phyloP scores from a whole-genome alignment of 371 early-diverging fungal species.

The Gilbertella persicaria region DNA sequence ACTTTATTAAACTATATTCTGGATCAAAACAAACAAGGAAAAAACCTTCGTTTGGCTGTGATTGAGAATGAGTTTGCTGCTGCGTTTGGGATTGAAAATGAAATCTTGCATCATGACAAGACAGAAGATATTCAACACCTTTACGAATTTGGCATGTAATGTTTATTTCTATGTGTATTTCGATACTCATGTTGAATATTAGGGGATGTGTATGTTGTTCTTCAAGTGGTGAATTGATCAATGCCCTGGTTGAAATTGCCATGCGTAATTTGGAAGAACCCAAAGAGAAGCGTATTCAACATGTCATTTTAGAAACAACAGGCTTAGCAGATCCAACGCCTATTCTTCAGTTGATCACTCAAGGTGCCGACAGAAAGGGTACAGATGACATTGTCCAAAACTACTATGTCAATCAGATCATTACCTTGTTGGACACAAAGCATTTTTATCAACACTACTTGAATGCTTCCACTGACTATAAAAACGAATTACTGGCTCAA shows the following conservation, averaged over 20 bases:
- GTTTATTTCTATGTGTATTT: not conserved
- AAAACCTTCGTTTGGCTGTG: slow-evolving; percentile 18
- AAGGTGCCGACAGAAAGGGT: slow-evolving; percentile 25
- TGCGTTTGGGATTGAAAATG: slow-evolving; percentile 46
- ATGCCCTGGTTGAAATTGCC: slow-evolving; percentile 32
- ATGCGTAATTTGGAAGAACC: slow-evolving; percentile 21
- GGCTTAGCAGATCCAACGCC: slow-evolving; percentile 42
- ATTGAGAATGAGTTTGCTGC: slow-evolving; percentile 45
- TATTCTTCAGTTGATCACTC: slow-evolving; percentile 21
- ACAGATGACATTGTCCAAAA: slow-evolving; percentile 34
- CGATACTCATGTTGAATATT: not conserved
- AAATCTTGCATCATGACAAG: slow-evolving; percentile 30
- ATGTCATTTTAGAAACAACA: slow-evolving; percentile 37
- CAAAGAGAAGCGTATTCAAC: slow-evolving; percentile 14
- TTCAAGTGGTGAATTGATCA: slow-evolving; percentile 36
- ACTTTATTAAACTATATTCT: slow-evolving; percentile 19
- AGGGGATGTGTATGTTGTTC: slow-evolving; percentile 48
- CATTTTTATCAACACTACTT: slow-evolving; percentile 14
- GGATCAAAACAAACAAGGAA: slow-evolving; percentile 9
- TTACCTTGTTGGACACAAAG: slow-evolving; percentile 34
- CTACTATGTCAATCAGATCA: slow-evolving; percentile 35
- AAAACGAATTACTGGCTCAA: slow-evolving; percentile 42
- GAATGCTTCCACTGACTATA: slow-evolving; percentile 10
- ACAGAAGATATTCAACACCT: slow-evolving; percentile 31
- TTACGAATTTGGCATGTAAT: slow-evolving; percentile 43